Conservation (phyloP, 139 green algal species). For the Protoeuglena noctilucae region DNA sequence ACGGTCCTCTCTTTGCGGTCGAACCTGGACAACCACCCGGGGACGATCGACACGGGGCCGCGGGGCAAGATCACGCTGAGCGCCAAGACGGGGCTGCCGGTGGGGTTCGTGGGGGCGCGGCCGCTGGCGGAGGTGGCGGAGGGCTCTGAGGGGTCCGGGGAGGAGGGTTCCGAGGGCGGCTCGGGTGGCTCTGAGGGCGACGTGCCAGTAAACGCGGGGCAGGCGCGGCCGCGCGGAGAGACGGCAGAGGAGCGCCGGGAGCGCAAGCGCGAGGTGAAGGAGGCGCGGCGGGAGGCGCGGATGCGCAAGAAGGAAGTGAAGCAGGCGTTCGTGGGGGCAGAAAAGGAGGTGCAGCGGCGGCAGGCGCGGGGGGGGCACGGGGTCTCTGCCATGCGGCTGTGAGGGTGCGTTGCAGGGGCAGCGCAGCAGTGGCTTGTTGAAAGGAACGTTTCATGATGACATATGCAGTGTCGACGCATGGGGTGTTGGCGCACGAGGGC, state of each 20-base stretch:
- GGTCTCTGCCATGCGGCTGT: background rate
- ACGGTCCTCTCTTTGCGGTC: slow-evolving; percentile 52
- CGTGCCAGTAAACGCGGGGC: background rate
- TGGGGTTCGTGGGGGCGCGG: background rate
- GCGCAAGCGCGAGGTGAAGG: slow-evolving; percentile 70
- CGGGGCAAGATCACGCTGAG: slow-evolving; percentile 23
- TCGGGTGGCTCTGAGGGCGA: background rate
- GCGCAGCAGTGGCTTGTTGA: no score
- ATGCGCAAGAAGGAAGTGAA: slow-evolving; percentile 69
- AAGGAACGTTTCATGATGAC: no score
- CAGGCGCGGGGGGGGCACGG: slow-evolving; percentile 2
- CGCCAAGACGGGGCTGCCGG: slow-evolving; percentile 34
- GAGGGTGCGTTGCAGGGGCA: no score
- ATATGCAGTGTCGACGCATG: no score
- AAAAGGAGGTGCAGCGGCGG: slow-evolving; percentile 27
- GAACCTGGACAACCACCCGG: slow-evolving; percentile 72
- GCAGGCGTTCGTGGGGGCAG: slow-evolving; percentile 50
- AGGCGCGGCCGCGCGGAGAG: slow-evolving; percentile 38
- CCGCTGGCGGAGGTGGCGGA: background rate
- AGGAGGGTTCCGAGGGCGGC: background rate
- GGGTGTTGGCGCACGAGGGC: no score
- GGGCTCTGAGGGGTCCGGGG: background rate
- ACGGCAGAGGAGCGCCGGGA: slow-evolving; percentile 53
- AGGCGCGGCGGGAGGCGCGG: slow-evolving; percentile 34
- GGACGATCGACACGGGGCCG: slow-evolving; percentile 23